A percentile compares a stretch with the other conserved stretches of the same genome.
These are phyloP conservation scores for Rubus parviflorus DNA, from an alignment of 306 rosid species.

Conservation along the genomic window DNA sequence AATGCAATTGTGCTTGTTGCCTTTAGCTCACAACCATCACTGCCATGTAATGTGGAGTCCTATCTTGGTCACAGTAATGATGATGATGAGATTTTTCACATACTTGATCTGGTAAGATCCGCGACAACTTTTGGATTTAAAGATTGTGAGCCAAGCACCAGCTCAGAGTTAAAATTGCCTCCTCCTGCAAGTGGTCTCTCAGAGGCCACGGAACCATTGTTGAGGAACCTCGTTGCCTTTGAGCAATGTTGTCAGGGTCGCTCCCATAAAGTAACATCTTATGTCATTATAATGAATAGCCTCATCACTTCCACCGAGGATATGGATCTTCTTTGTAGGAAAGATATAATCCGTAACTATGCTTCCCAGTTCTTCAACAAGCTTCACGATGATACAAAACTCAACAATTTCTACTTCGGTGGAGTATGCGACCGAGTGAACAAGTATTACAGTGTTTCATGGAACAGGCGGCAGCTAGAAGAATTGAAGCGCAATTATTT, in stretches of 20 bases:
- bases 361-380: not conserved
- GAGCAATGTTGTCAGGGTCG: slow-evolving; percentile 16
- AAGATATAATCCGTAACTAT: not conserved
- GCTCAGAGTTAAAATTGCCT: not conserved
- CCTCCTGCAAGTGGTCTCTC: not conserved
- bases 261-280: not conserved
- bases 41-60: accelerated
- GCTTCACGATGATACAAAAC: slow-evolving; percentile 1
- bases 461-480: slow-evolving; percentile 2
- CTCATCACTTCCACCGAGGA: slow-evolving; percentile 9
- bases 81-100: not conserved
- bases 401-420: not conserved
- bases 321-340: not conserved
- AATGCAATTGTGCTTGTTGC: not conserved
- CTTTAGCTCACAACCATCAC: accelerated
- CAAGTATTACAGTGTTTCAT: not conserved
- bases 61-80: not conserved
- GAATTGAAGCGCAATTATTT: slow-evolving; percentile 18
- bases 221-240: slow-evolving; percentile 11
- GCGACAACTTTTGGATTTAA: too few species aligned
- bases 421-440: not conserved
- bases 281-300: slow-evolving; percentile 8
- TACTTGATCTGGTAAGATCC: not conserved
- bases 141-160: not conserved
- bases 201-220: not conserved